Evolutionary conservation across 139 green algal genomes (phyloP), one percentile per base, ranked within the genome.

Genomic region (Closterium sp.): DNA sequence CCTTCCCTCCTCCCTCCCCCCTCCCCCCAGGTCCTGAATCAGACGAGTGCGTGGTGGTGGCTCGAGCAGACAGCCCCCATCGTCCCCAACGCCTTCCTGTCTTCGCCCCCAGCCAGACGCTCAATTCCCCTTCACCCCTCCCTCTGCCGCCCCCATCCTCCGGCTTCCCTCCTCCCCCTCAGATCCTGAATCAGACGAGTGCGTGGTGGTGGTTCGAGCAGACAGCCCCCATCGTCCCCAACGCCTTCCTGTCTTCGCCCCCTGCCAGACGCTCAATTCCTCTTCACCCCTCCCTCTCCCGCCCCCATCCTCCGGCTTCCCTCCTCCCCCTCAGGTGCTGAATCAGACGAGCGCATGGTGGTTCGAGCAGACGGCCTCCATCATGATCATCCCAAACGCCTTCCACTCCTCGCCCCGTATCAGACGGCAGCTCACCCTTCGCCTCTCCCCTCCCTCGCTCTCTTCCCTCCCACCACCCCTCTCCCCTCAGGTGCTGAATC

Each of bases 131-230:
- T 62, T 89, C 86, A 6, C 6, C 29, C 31, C 19, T 42, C 28
- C 19, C n/a, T n/a, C 86, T 50, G 28, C 28, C 10, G 9, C 45
- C 24, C 30, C 62, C 70, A 31, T 73, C 38, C 42, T 38, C 30
- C 24, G 7, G 5, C 42, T 13, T 7, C 29, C 31, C 31, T 9
- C 9, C 28, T 4, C 42, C 7, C 7, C 42, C 42, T 62, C 96
- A 98, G 94, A 98, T 99, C 28, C 95, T 99, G 24, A 99, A 99
- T 95, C 96, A 99, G 95, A 99, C 97, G 2, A 96, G 94, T 85
- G 95, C 96, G 5, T 99, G 98, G 98, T n/a, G n/a, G n/a, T 99
- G 98, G 98, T 98, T 99, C 93, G 32, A 95, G 21, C 89, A 97
- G 21, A 99, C 98, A 29, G 24, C 21, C 9, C 70, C 93, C 19